Evolutionary conservation across 306 rosid species (phyloP).

Genomic region (Gillenia trifoliata): DNA sequence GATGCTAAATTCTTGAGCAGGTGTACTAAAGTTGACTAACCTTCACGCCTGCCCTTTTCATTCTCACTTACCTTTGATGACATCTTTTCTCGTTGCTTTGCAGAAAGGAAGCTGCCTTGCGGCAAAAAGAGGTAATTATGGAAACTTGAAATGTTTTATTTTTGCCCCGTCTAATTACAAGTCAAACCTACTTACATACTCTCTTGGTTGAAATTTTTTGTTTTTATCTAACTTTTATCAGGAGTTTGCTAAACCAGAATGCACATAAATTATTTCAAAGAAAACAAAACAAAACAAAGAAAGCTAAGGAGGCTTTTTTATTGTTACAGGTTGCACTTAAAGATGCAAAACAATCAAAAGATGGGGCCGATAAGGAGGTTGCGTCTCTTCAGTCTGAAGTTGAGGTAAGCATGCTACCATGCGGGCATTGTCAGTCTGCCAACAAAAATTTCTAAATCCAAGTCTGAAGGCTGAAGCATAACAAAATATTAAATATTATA

Average conservation of each 20-base stretch:
- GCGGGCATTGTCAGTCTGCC: background rate
- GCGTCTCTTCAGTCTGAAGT: slow-evolving; percentile 56
- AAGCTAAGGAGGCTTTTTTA: slow-evolving; percentile 15
- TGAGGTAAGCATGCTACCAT: slow-evolving; percentile 36
- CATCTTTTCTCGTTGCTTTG: slow-evolving; percentile 23
- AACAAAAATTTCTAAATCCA: background rate
- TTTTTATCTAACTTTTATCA: background rate
- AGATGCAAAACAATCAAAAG: slow-evolving; percentile 66
- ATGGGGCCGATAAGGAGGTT: slow-evolving; percentile 57
- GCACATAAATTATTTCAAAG: background rate
- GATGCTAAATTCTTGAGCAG: slow-evolving; percentile 99
- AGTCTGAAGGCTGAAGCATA: slow-evolving; percentile 4
- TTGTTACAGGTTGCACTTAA: slow-evolving; percentile 76
- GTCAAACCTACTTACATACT: background rate
- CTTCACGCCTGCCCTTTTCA: slow-evolving; percentile 24
- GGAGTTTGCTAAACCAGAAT: background rate
- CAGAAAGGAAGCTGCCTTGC: slow-evolving; percentile 92
- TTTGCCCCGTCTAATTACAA: background rate
- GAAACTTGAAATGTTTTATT: slow-evolving; percentile 19
- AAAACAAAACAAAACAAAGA: background rate
- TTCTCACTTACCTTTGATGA: slow-evolving; percentile 21
- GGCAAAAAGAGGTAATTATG: slow-evolving; percentile 77
- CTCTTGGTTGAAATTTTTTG: background rate
- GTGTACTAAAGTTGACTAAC: slow-evolving; percentile 37
- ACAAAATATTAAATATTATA: background rate